Percentiles rank a stretch among this genome's conserved stretches.
Evolutionary conservation across 176 grass and related monocot genomes (phyloP).

Genomic region (Calamus simplicifolius): DNA sequence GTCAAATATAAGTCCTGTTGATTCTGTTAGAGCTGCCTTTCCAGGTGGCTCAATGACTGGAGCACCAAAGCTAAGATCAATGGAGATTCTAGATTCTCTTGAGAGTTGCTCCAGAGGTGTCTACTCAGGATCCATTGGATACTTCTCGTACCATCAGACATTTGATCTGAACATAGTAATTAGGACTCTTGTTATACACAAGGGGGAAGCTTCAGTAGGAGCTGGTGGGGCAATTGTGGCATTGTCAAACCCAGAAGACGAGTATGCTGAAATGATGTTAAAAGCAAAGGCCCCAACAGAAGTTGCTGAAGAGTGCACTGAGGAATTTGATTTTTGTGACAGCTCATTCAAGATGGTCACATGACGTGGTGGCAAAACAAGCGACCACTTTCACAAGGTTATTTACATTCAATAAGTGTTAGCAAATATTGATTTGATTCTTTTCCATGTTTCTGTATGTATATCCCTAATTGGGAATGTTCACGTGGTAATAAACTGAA

Average conservation of each 20-base stretch:
- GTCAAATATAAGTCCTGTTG: conserved; percentile 33
- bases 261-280: conserved; percentile 84
- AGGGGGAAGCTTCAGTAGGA: conserved; percentile 62
- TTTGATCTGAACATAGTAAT: conserved; percentile 95
- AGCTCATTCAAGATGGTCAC: conserved; percentile 7
- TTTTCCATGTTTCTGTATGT: too few species aligned
- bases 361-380: not conserved
- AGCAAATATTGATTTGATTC: too few species aligned
- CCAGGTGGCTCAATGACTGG: conserved; percentile 97
- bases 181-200: conserved; percentile 50
- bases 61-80: conserved; percentile 86
- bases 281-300: conserved; percentile 74
- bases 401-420: too few species aligned
- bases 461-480: too few species aligned
- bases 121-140: conserved; percentile 90
- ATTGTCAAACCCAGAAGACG: conserved; percentile 60
- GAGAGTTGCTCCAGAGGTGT: conserved; percentile 79
- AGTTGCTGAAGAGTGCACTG: conserved; percentile 30
- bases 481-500: too few species aligned
- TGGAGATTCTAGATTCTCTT: conserved; percentile 81
- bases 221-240: conserved; percentile 73
- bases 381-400: not conserved
- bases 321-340: not conserved
- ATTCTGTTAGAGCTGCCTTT: conserved; percentile 80
- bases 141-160: conserved; percentile 68